These are phyloP conservation scores for Didymellaceae sp. DNA, from an alignment of 2,329 filamentous ascomycete species.

Conservation along the genomic window DNA sequence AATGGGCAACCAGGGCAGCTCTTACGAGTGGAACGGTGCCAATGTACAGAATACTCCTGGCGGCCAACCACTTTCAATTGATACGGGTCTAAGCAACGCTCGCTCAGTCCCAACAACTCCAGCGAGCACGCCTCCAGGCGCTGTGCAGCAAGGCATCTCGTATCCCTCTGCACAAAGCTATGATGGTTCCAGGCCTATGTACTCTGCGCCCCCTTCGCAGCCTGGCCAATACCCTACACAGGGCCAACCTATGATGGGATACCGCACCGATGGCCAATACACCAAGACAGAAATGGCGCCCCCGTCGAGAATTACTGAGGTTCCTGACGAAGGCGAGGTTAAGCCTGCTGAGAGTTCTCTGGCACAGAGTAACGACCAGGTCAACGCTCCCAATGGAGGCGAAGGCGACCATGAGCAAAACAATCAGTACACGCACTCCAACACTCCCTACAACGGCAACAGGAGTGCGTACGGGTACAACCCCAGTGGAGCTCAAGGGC, in stretches of 20 bases:
- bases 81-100: conserved; percentile 77
- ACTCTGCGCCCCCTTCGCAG: conserved; percentile 70
- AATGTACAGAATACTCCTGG: conserved; percentile 57
- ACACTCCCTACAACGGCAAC: conserved; percentile 71
- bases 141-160: conserved; percentile 77
- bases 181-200: conserved; percentile 78
- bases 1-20: conserved; percentile 75
- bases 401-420: conserved; percentile 78
- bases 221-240: conserved; percentile 73
- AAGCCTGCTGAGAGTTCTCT: conserved; percentile 71
- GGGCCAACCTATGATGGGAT: conserved; percentile 69
- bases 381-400: conserved; percentile 65
- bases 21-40: conserved; percentile 76
- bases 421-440: conserved; percentile 85
- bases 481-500: conserved; percentile 67
- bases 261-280: conserved; percentile 59
- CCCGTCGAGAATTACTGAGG: conserved; percentile 68
- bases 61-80: conserved; percentile 79
- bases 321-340: conserved; percentile 66
- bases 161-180: conserved; percentile 78
- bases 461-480: conserved; percentile 80
- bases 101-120: conserved; percentile 91
- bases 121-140: conserved; percentile 85
- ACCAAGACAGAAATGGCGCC: conserved; percentile 90
- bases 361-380: conserved; percentile 53